Base-by-base conservation (phyloP, 2,329 filamentous ascomycete genomes). In the Alternaria ventricosa region DNA sequence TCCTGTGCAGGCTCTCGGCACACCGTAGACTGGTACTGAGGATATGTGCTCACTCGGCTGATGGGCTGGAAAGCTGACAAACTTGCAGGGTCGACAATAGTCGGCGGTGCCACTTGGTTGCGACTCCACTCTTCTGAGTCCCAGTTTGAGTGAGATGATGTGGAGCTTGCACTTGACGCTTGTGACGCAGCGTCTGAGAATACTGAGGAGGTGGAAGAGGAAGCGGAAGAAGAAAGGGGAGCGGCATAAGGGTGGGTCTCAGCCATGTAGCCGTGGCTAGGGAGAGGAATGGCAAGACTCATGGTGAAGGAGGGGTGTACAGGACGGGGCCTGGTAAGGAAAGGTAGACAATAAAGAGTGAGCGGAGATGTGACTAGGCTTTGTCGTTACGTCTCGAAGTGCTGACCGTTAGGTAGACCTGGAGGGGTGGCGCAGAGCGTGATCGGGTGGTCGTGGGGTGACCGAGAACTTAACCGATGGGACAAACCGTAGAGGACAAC, bases 171-270 rank as follows among this genome's bases (percentile, higher is more conserved):
- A 64, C 90, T 89, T 72, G 91, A 88, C 57, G 91, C 92, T 81
- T 93, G 90, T 60, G 89, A 90, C 55, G 85, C 76, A 44, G 80
- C 79, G 75, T 88, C 87, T 69, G 93, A 96, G 85, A 93, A 96
- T 72, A 93, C 86, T 33, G 92, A 96, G 60, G 89, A 88, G 61
- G 90, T 87, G 20, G 92, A 94, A 60, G 91, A 91, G 28, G 92
- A 93, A 62, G 91, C 88, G 71, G 91, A 92, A 60, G 90, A 90
- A 75, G 90, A 88, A 84, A 93, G 83, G 45, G 90, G 90, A 63
- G 89, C 87, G 78, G 87, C 88, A 81, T 93, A 94, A 69, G 89
- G 87, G 75, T 84, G 81, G 75, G 79, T 80, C 70, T 72, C 73
- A 45, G 77, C 72, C 53, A 75, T 76, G 68, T 76, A 70, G 71